Conservation (phyloP, 1,284 basidiomycete genomes). For the Pseudomicrostroma phylloplanum region DNA sequence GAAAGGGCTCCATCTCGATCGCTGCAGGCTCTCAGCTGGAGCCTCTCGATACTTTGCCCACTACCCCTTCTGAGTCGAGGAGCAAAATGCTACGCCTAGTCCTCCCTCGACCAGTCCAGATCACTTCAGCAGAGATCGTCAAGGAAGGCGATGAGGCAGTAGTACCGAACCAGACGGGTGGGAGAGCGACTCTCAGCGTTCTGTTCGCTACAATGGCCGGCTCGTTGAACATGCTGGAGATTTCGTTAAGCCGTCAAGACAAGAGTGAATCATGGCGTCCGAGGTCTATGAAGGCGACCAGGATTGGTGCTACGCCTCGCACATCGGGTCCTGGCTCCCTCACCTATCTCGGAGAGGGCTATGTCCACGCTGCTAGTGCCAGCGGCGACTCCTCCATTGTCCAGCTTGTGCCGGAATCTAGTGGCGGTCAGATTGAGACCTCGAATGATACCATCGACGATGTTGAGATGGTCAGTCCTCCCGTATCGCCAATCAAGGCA, state of each 20-base stretch:
- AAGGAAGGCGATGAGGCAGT: conserved; percentile 8
- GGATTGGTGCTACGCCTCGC: conserved; percentile 24
- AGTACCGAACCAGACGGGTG: conserved; percentile 1
- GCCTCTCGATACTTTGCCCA: no score
- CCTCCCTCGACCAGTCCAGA: conserved; percentile 29
- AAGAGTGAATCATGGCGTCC: conserved; percentile 9
- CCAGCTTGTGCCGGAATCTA: not conserved
- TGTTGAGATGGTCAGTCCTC: conserved; percentile 10
- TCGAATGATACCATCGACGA: conserved; percentile 6
- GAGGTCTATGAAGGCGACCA: conserved; percentile 18
- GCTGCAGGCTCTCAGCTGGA: no score
- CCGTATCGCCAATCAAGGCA: not conserved
- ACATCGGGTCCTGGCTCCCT: conserved; percentile 31
- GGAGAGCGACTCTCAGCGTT: conserved; percentile 16
- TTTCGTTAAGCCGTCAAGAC: conserved; percentile 15
- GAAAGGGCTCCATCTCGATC: not conserved
- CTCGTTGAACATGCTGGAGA: conserved; percentile 19
- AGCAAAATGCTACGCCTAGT: conserved; percentile 21
- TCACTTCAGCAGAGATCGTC: conserved; percentile 25
- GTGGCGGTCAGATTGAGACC: not conserved
- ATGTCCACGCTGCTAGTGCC: conserved; percentile 33
- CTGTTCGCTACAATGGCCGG: conserved; percentile 19
- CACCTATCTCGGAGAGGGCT: conserved; percentile 34
- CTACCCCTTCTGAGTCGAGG: no score
- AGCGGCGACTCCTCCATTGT: conserved; percentile 34